Evolutionary conservation across 805 yeast species (phyloP).

Genomic region (Ogataea ganodermae): DNA sequence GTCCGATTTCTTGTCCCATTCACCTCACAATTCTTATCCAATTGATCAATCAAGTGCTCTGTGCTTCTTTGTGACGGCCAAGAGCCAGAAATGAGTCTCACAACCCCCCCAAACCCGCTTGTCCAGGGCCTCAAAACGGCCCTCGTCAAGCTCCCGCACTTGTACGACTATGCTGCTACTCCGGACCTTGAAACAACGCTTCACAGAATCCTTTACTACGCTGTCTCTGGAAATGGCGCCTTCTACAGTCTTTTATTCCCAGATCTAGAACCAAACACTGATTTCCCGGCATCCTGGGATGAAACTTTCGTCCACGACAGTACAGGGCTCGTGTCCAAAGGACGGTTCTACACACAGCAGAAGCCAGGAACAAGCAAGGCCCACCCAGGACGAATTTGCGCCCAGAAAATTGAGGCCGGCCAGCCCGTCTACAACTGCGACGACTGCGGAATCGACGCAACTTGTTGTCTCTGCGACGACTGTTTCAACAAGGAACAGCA

Average conservation of each 20-base stretch:
- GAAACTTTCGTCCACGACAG: slow-evolving; percentile 20
- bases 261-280: slow-evolving; percentile 11
- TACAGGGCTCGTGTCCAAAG: slow-evolving; percentile 14
- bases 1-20: not conserved
- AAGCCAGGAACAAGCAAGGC: slow-evolving; percentile 26
- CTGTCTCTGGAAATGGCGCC: slow-evolving; percentile 19
- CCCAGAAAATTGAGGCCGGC: slow-evolving; percentile 58
- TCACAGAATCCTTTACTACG: slow-evolving; percentile 19
- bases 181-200: slow-evolving; percentile 22
- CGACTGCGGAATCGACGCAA: slow-evolving; percentile 76
- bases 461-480: slow-evolving; percentile 73
- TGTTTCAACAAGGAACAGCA: slow-evolving; percentile 77
- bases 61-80: no score
- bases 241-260: slow-evolving; percentile 23
- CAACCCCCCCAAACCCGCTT: no score
- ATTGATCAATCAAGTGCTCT: not conserved
- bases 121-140: slow-evolving; percentile 6
- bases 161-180: slow-evolving; percentile 20
- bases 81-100: no score
- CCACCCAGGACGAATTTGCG: slow-evolving; percentile 69
- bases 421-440: slow-evolving; percentile 72
- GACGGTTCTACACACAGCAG: slow-evolving; percentile 26
- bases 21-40: not conserved
- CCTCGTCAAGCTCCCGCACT: slow-evolving; percentile 17
- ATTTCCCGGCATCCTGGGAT: slow-evolving; percentile 30